phyloP scores from a whole-genome alignment of 345 rosid species.

The Linum tenue region DNA sequence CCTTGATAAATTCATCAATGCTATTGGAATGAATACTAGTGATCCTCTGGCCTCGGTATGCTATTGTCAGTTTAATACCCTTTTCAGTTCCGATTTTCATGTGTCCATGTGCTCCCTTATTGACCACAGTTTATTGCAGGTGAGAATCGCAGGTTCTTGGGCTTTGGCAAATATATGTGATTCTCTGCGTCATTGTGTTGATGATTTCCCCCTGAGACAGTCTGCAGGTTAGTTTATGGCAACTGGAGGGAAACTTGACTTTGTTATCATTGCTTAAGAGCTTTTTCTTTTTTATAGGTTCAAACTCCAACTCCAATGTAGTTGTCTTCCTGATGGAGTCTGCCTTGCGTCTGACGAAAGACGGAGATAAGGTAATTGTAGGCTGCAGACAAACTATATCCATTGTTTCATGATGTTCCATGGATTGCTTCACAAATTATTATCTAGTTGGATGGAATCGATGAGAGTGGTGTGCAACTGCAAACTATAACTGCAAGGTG shows the following conservation, averaged over 20 bases:
- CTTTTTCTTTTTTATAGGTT: conserved; percentile 26
- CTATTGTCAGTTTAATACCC: conserved; percentile 5
- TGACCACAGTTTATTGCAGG: conserved; percentile 36
- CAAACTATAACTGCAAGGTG: neutral
- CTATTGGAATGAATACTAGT: conserved; percentile 59
- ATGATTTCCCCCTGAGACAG: conserved; percentile 32
- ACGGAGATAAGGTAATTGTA: conserved; percentile 79
- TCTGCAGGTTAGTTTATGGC: conserved; percentile 26
- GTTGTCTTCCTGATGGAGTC: conserved; percentile 45
- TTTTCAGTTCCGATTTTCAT: conserved; percentile 10
- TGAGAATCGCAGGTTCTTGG: conserved; percentile 88
- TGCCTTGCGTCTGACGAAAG: conserved; percentile 69
- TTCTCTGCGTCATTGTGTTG: conserved; percentile 46
- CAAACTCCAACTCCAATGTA: conserved; percentile 23
- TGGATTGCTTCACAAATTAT: neutral
- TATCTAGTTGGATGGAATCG: neutral
- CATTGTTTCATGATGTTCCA: neutral
- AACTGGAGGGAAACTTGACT: neutral
- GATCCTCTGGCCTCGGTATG: conserved; percentile 67
- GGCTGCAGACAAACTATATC: neutral
- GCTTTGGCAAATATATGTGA: conserved; percentile 90
- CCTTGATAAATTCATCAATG: conserved; percentile 58
- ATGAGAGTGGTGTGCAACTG: neutral
- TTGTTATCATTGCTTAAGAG: conserved; percentile 5
- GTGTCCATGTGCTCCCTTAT: conserved; percentile 15